Evolutionary conservation across 768 basidiomycete genomes (phyloP).

Genomic region (Suillus bovinus): DNA sequence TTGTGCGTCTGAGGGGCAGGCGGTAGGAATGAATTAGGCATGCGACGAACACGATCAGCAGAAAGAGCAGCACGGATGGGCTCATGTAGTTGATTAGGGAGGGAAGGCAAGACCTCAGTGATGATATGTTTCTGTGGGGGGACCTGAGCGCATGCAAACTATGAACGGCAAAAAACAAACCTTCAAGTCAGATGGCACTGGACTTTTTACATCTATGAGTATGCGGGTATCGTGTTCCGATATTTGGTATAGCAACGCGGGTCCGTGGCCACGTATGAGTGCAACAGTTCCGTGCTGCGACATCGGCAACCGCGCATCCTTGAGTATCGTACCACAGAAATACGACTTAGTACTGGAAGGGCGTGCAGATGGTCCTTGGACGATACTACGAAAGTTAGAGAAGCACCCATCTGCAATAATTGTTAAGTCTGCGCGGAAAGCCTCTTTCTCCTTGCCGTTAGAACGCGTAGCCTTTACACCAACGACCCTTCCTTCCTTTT

Average conservation of each 20-base stretch:
- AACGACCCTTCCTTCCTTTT: conserved; percentile 55
- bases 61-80: conserved; percentile 70
- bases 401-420: conserved; percentile 94
- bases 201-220: conserved; percentile 85
- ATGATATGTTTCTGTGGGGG: conserved; percentile 66
- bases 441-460: conserved; percentile 42
- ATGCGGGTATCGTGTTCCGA: conserved; percentile 87
- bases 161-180: conserved; percentile 32
- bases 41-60: conserved; percentile 79
- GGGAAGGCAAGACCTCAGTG: conserved; percentile 71
- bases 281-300: conserved; percentile 82
- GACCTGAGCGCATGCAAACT: conserved; percentile 13
- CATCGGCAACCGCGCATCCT: conserved; percentile 73
- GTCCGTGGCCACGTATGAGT: conserved; percentile 78
- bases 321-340: conserved; percentile 84
- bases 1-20: conserved; percentile 67
- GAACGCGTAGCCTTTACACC: conserved; percentile 64
- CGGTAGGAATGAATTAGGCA: conserved; percentile 96
- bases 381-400: conserved; percentile 80
- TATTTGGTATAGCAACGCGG: conserved; percentile 93
- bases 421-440: conserved; percentile 74
- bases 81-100: conserved; percentile 70
- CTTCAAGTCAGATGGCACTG: conserved; percentile 81
- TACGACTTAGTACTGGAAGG: conserved; percentile 67
- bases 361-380: conserved; percentile 52